phyloP scores from a whole-genome alignment of 352 stramenopile genomes.

The Aphanomyces cochlioides region DNA sequence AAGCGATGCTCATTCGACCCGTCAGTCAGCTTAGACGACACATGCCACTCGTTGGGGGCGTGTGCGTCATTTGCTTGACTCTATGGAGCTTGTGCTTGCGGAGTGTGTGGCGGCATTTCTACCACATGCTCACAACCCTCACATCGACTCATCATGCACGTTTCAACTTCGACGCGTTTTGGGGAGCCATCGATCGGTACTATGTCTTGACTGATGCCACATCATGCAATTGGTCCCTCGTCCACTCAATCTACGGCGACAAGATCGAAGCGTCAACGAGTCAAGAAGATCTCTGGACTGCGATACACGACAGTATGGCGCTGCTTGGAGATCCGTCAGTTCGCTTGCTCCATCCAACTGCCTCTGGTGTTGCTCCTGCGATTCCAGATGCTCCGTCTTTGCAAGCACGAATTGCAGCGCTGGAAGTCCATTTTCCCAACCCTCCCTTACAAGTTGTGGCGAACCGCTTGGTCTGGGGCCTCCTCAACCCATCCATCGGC shows the following conservation, averaged over 20 bases:
- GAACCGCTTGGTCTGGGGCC: too few relatives aligned
- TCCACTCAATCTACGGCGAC: constrained; percentile 70
- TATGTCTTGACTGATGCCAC: constrained; percentile 57
- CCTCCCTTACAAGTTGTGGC: too few relatives aligned
- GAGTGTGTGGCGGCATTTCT: constrained; percentile 57
- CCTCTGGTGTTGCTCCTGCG: too few relatives aligned
- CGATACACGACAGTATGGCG: constrained; percentile 65
- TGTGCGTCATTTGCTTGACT: constrained; percentile 73
- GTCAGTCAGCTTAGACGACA: constrained; percentile 71
- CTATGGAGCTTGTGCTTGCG: constrained; percentile 68
- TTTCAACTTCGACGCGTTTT: constrained; percentile 73
- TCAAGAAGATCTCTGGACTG: constrained; percentile 78
- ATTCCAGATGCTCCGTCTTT: too few relatives aligned
- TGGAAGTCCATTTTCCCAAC: too few relatives aligned
- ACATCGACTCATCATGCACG: constrained; percentile 60
- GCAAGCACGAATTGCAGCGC: too few relatives aligned
- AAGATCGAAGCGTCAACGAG: constrained; percentile 53
- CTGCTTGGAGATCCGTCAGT: constrained; percentile 69
- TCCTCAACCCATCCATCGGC: constrained; percentile 42
- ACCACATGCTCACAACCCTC: constrained; percentile 62
- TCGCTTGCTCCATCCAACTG: not conserved
- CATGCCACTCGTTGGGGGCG: constrained; percentile 64
- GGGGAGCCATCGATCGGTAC: constrained; percentile 57
- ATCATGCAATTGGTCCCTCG: constrained; percentile 59
- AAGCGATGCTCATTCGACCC: constrained; percentile 66